Evolutionary conservation across 2,329 filamentous ascomycete species (phyloP).

Genomic region (Herpotrichia juniperi): DNA sequence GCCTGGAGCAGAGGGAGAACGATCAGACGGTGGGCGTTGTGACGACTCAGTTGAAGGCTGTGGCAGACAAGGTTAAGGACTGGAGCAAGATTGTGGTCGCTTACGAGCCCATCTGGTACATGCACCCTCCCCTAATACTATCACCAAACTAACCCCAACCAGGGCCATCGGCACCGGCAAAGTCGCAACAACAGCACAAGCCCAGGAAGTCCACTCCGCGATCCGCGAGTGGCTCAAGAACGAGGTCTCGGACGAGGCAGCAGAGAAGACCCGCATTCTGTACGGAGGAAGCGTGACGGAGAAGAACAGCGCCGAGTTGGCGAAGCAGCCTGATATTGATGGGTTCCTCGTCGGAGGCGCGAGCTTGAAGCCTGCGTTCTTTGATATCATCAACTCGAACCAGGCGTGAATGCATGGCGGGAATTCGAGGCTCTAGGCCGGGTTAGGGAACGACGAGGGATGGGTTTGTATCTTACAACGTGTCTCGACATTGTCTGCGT

Average conservation of each 20-base stretch:
- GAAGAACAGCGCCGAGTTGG: conserved; percentile 96
- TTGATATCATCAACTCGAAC: conserved; percentile 72
- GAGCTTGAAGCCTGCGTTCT: conserved; percentile 92
- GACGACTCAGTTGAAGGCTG: conserved; percentile 82
- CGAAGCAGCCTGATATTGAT: conserved; percentile 93
- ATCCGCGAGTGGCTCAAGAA: conserved; percentile 85
- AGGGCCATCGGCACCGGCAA: conserved; percentile 81
- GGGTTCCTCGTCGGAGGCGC: conserved; percentile 97
- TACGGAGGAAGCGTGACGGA: conserved; percentile 97
- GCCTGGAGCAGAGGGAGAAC: conserved; percentile 87
- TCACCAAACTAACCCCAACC: conserved; percentile 17
- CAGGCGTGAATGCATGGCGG: conserved; percentile 41
- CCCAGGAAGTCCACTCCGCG: conserved; percentile 64
- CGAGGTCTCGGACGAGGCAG: conserved; percentile 75
- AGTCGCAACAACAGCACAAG: conserved; percentile 50
- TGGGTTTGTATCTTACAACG: background rate
- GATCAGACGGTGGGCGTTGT: conserved; percentile 85
- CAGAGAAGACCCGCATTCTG: conserved; percentile 89
- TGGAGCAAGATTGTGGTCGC: conserved; percentile 96
- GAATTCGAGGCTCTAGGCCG: background rate
- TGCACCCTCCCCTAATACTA: background rate
- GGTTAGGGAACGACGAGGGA: background rate
- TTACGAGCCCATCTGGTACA: conserved; percentile 97
- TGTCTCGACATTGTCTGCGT: background rate
- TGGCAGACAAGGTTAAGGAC: conserved; percentile 78